Conservation (phyloP, 129 eudicot species). For the Deinandra increscens region DNA sequence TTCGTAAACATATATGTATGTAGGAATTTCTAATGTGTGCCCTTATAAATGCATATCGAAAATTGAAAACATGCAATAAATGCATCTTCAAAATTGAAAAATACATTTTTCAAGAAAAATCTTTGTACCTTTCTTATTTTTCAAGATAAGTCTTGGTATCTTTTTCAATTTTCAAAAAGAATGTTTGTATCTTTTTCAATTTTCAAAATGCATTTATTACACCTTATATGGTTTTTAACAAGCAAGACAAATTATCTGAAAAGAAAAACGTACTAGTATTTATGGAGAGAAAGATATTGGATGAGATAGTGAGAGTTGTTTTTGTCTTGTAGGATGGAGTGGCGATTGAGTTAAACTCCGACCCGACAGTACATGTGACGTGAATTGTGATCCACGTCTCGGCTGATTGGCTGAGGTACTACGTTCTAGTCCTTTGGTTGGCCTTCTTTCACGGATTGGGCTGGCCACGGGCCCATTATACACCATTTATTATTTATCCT, state of each 20-base stretch:
- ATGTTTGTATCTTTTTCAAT: no score
- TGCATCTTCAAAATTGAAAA: no score
- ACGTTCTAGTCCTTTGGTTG: conserved; percentile 41
- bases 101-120: no score
- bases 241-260: background rate
- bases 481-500: conserved; percentile 22
- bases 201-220: no score
- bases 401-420: conserved; percentile 19
- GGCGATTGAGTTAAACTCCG: background rate
- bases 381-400: conserved; percentile 22
- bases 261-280: background rate
- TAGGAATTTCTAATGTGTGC: no score
- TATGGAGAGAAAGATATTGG: conserved; percentile 17
- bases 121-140: no score
- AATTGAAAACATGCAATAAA: no score
- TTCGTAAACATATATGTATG: no score
- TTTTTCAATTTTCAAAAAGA: no score
- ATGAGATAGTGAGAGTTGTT: conserved; percentile 24
- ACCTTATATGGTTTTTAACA: no score
- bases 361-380: conserved; percentile 41
- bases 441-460: conserved; percentile 41
- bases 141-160: no score
- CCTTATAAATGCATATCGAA: no score
- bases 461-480: conserved; percentile 23
- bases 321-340: conserved; percentile 26